Percentiles rank a stretch among this genome's conserved stretches.
These are phyloP conservation scores for Cystobasidium sp. DNA, from an alignment of 1,284 basidiomycete species.

Conservation along the genomic window DNA sequence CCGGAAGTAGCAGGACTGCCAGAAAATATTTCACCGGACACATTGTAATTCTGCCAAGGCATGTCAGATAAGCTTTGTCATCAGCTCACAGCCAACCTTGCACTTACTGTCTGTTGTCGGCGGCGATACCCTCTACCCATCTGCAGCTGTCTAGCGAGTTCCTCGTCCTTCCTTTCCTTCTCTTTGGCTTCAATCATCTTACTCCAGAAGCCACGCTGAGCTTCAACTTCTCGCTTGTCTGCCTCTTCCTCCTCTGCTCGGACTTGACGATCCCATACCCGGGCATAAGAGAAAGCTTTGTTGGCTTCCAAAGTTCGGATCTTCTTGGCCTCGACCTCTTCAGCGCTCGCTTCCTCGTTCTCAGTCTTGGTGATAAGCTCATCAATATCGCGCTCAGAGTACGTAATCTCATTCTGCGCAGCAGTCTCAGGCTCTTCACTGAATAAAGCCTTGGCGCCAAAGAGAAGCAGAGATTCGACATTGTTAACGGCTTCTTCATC, in stretches of 20 bases:
- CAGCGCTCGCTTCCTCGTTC: constrained; percentile 45
- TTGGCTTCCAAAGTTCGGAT: constrained; percentile 44
- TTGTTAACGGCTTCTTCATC: constrained; percentile 51
- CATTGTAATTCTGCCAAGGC: constrained; percentile 14
- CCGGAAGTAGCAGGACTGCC: background rate
- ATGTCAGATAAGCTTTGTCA: background rate
- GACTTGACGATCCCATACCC: constrained; percentile 55
- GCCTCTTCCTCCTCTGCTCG: constrained; percentile 40
- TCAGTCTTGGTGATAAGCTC: constrained; percentile 53
- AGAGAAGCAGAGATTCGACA: constrained; percentile 56
- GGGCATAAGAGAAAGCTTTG: constrained; percentile 55
- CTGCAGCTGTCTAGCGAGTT: constrained; percentile 28
- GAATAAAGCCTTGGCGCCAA: constrained; percentile 56
- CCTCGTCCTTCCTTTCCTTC: constrained; percentile 45
- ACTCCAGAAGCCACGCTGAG: constrained; percentile 48
- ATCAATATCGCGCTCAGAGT: constrained; percentile 55
- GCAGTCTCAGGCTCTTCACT: constrained; percentile 54
- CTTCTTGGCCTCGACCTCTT: constrained; percentile 35
- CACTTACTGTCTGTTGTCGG: constrained; percentile 35
- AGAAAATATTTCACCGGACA: background rate
- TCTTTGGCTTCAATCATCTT: constrained; percentile 54
- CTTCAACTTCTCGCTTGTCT: constrained; percentile 32
- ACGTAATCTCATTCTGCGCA: constrained; percentile 53
- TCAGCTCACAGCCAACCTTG: too few species aligned
- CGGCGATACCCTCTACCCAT: constrained; percentile 47